Evolutionary conservation across 2,329 filamentous ascomycete species (phyloP).

Genomic region (Dryadomyces quercus-mongolicae): DNA sequence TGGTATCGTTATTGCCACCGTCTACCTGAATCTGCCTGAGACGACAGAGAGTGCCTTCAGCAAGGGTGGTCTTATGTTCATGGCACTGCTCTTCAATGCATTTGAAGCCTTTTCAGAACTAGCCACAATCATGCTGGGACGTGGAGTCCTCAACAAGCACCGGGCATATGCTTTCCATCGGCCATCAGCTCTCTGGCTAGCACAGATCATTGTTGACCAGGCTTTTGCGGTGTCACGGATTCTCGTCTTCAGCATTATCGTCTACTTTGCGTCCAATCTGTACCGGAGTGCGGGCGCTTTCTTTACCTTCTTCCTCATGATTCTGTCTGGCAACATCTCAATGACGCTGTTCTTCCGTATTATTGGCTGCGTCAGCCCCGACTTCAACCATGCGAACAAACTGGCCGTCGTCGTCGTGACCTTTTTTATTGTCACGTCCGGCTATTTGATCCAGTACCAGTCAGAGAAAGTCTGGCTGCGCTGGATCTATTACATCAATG

Average conservation of each 20-base stretch:
- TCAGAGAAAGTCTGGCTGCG: conserved; percentile 63
- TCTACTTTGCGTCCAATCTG: conserved; percentile 68
- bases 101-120: conserved; percentile 77
- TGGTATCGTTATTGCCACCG: conserved; percentile 66
- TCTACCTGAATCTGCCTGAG: conserved; percentile 59
- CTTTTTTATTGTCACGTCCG: conserved; percentile 67
- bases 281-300: conserved; percentile 61
- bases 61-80: conserved; percentile 70
- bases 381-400: conserved; percentile 79
- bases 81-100: conserved; percentile 72
- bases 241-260: conserved; percentile 58
- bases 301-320: conserved; percentile 63
- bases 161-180: conserved; percentile 70
- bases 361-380: conserved; percentile 61
- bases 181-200: conserved; percentile 72
- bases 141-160: conserved; percentile 73
- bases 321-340: conserved; percentile 54
- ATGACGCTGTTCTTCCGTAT: conserved; percentile 73
- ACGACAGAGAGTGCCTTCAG: conserved; percentile 63
- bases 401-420: conserved; percentile 70
- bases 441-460: conserved; percentile 74
- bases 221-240: conserved; percentile 61
- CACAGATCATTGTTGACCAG: conserved; percentile 68
- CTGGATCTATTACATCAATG: conserved; percentile 74
- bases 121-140: conserved; percentile 57